Percentiles rank a stretch among this genome's conserved stretches.
phyloP scores from a whole-genome alignment of 1,284 basidiomycete genomes.

The Abortiporus biennis region DNA sequence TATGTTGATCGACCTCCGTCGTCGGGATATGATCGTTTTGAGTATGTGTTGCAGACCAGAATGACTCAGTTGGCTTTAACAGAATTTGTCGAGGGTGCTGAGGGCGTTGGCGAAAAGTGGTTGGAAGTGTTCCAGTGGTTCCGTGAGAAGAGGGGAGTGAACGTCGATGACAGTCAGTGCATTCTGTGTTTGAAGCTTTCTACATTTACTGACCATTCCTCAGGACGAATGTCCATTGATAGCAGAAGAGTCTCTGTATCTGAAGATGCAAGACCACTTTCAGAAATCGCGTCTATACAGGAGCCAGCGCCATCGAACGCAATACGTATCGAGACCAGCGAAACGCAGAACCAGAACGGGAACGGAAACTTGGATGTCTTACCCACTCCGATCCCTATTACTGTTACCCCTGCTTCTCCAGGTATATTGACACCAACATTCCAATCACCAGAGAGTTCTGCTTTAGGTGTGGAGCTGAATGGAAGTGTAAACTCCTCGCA shows the following conservation, averaged over 20 bases:
- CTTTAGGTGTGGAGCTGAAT: slow-evolving; percentile 6
- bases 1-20: slow-evolving; percentile 49
- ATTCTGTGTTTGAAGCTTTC: not conserved
- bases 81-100: slow-evolving; percentile 84
- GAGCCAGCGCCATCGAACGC: slow-evolving; percentile 9
- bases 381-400: slow-evolving; percentile 30
- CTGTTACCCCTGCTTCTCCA: slow-evolving; percentile 42
- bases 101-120: slow-evolving; percentile 80
- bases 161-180: slow-evolving; percentile 31
- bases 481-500: slow-evolving; percentile 9
- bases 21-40: slow-evolving; percentile 61
- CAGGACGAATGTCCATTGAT: slow-evolving; percentile 26
- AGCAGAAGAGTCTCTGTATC: slow-evolving; percentile 19
- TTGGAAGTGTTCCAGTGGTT: slow-evolving; percentile 87
- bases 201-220: too few relatives aligned
- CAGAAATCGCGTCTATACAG: slow-evolving; percentile 17
- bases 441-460: slow-evolving; percentile 9
- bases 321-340: slow-evolving; percentile 5
- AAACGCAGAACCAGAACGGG: slow-evolving; percentile 12
- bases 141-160: slow-evolving; percentile 47
- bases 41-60: slow-evolving; percentile 78
- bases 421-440: slow-evolving; percentile 14
- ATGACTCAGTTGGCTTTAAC: slow-evolving; percentile 83
- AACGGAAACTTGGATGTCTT: slow-evolving; percentile 10
- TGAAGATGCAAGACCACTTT: slow-evolving; percentile 16